phyloP scores from a whole-genome alignment of 202 grass and related monocot genomes.

The Dendrocalamus latiflorus region DNA sequence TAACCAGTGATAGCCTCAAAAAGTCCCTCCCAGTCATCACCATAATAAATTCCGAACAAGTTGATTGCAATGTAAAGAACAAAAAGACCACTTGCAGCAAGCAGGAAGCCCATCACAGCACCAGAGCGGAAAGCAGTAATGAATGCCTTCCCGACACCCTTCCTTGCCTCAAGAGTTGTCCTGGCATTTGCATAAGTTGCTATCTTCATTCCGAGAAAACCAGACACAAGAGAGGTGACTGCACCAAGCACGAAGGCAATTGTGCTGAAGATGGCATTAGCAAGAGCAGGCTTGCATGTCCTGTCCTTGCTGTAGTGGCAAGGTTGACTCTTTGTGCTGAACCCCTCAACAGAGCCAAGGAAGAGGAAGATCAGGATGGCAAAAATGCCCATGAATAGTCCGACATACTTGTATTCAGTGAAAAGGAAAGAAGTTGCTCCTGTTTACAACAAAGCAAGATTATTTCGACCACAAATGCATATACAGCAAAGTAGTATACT shows the following conservation, averaged over 20 bases:
- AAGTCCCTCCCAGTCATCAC: slow-evolving; percentile 95
- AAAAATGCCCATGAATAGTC: slow-evolving; percentile 73
- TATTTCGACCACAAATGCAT: no score
- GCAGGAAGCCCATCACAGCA: no score
- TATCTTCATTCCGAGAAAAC: slow-evolving; percentile 96
- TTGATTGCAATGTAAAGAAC: slow-evolving; percentile 83
- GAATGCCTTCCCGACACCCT: slow-evolving; percentile 90
- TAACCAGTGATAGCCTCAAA: slow-evolving; percentile 81
- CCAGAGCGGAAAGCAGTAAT: slow-evolving; percentile 86
- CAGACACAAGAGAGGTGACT: slow-evolving; percentile 81
- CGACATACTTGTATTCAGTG: slow-evolving; percentile 89
- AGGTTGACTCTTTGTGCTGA: slow-evolving; percentile 73
- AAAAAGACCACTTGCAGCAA: slow-evolving; percentile 90
- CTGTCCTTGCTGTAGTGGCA: slow-evolving; percentile 89
- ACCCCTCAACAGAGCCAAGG: slow-evolving; percentile 88
- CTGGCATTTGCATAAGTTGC: slow-evolving; percentile 88
- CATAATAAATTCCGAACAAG: slow-evolving; percentile 84
- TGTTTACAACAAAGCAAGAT: slow-evolving; percentile 37
- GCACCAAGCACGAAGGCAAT: slow-evolving; percentile 85
- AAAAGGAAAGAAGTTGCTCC: slow-evolving; percentile 87
- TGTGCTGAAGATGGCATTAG: slow-evolving; percentile 83
- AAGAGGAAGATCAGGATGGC: slow-evolving; percentile 82
- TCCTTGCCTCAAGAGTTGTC: slow-evolving; percentile 86
- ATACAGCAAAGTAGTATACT: no score
- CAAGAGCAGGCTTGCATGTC: slow-evolving; percentile 84